Evolutionary conservation across 208 protist species (phyloP), one percentile per base, ranked within the genome.

Genomic region (Leishmania arabica): DNA sequence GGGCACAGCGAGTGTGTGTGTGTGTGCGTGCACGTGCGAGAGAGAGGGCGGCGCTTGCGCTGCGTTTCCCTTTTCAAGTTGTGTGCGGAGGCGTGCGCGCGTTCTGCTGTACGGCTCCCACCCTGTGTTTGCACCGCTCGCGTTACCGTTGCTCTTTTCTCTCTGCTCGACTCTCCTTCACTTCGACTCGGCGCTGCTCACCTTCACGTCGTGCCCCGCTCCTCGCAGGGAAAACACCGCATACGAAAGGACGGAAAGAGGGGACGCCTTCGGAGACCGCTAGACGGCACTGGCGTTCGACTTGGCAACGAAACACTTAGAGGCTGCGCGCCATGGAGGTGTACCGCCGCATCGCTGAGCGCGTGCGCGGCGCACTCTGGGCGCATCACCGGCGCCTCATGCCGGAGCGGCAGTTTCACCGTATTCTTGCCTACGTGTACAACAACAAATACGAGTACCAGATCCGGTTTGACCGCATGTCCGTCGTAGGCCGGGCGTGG

Each of bases 381-480:
- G 95, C 95, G 6, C 95, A 98, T 79, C 95, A 98, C 82, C 90
- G 95, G 51, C 91, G 95, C 31, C 90, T 98, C 49, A 95, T 98
- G 93, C 89, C 95, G 0, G 94, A 98, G 85, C 88, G 95, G 0
- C 95, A 98, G 84, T 96, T 96, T 74, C 93, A 98, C 65, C 94
- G 95, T 84, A 97, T 98, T 68, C 86, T 98, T 24, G 95, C 94
- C 17, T 98, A 96, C 83, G 95, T 98, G 15, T 98, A 98, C 84
- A 97, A 97, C 83, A 97, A 98, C 90, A 98, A 98, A 86, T 98
- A 98, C 88, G 95, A 98, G 85, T 90, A 98, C 66, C 95, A 98
- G 73, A 95, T 98, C 37, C 94, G 95, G 1, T 96, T 98, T 65
- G 95, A 98, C 76, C 77, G 89, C 77, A 98, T 98, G 95, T 88